Base-by-base conservation (phyloP, 768 basidiomycete species). In the Podaxis pistillaris region DNA sequence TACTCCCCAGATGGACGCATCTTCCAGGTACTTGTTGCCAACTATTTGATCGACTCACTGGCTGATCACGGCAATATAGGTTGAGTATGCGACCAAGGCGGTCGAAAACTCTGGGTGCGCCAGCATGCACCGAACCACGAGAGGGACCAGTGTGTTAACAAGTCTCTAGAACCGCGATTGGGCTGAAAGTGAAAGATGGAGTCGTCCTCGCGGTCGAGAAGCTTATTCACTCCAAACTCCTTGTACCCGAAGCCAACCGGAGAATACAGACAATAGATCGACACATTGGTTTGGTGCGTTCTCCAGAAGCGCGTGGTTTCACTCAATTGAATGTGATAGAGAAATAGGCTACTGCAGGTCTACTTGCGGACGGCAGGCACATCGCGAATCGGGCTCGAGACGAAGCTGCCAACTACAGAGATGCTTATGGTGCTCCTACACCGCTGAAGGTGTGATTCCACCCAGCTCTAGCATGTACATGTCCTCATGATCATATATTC, bases 41-140 rank as follows among this genome's bases (percentile, higher is more conserved):
- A 22, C 52, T 50, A 40, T 52, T 37, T 17, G 11, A 15, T 46
- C 17, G 6, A 12, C 47, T 30, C 36, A 51, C 62, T 60, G 64
- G 30, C 54, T 56, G 57, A 62, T 50, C 56, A 53, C 62, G 46
- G 55, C 54, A 58, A 64, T 67, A 46, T 67, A 96, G 94, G 91
- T 98, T 74, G 96, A 98, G 79, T 98, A 98, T 70, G 97, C 97
- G 59, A 90, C 88, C 79, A 98, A 99, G 77, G 96, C 97, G 12
- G 97, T 98, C 65, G 97, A 99, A 79, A 96, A 97, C 78, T 94
- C 96, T 44, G 97, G 97, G 92, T 95, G 74, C 64, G 83, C 56
- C 50, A 55, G 26, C 38, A 40, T 58, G 40, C 30, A 59, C 36
- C 58, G 41, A 64, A 46, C 40, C 52, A 36, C 30, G 28, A 36